Conservation (phyloP, 768 basidiomycete species). For the Mycena indigotica region DNA sequence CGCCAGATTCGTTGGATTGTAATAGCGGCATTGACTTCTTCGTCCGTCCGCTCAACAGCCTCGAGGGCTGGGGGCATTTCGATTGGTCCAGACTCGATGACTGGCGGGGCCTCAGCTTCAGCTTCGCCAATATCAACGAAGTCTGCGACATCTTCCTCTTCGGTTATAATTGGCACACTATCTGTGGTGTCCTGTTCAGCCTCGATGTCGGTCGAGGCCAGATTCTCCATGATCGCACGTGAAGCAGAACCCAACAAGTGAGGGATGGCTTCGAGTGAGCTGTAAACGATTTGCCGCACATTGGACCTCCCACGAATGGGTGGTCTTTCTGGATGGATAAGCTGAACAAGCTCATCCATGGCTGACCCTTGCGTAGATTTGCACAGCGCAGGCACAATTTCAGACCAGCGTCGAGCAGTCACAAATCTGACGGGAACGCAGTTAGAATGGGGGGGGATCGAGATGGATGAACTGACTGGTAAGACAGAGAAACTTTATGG, state of each 20-base stretch:
- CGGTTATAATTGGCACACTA: conserved; percentile 4
- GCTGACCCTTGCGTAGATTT: conserved; percentile 20
- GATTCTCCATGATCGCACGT: conserved; percentile 1
- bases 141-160: conserved; percentile 18
- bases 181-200: conserved; percentile 4
- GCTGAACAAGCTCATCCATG: conserved; percentile 30
- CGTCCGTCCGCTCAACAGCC: conserved; percentile 24
- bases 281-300: conserved; percentile 35
- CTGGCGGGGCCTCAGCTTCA: conserved; percentile 7
- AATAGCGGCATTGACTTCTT: conserved; percentile 28
- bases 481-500: conserved; percentile 4
- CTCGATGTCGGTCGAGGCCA: not conserved
- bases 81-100: conserved; percentile 7
- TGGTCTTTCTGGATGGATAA: conserved; percentile 14
- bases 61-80: conserved; percentile 19
- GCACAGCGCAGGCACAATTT: conserved; percentile 30
- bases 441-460: too few species aligned
- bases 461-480: conserved; percentile 8
- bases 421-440: conserved; percentile 11
- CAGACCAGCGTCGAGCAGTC: conserved; percentile 13
- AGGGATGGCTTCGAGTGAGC: conserved; percentile 32
- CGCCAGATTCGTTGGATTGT: conserved; percentile 26
- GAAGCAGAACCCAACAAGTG: conserved; percentile 25
- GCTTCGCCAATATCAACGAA: conserved; percentile 9
- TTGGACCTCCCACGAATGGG: conserved; percentile 1